A percentile compares a stretch with the other conserved stretches of the same genome.
These are phyloP conservation scores for Marasmius fiardii DNA, from an alignment of 1,284 basidiomycete species.

Conservation along the genomic window DNA sequence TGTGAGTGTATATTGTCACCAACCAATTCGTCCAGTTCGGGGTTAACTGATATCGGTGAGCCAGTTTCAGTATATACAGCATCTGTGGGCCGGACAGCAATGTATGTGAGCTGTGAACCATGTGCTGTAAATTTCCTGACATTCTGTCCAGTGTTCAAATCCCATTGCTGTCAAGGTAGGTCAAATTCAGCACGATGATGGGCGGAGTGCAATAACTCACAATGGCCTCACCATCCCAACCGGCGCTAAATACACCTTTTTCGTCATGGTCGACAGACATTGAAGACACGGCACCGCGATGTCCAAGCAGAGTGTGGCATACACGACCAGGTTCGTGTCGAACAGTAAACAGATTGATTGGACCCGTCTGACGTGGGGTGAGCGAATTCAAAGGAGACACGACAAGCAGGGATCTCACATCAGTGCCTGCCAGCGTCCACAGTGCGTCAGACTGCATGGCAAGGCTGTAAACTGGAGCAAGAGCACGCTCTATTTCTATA, in stretches of 20 bases:
- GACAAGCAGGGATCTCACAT: constrained; percentile 33
- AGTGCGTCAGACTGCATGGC: constrained; percentile 88
- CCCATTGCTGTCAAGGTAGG: constrained; percentile 81
- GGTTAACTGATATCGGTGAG: constrained; percentile 24
- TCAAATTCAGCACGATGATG: constrained; percentile 4
- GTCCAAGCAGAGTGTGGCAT: constrained; percentile 71
- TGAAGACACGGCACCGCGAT: constrained; percentile 84
- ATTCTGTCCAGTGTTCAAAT: constrained; percentile 87
- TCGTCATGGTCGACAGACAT: constrained; percentile 80
- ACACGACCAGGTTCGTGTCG: constrained; percentile 88
- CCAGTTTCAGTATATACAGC: constrained; percentile 33
- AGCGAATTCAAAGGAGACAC: constrained; percentile 10
- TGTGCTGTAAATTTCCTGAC: constrained; percentile 81
- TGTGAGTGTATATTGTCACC: not conserved
- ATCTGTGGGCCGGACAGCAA: constrained; percentile 73
- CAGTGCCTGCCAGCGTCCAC: constrained; percentile 84
- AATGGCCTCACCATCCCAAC: constrained; percentile 91
- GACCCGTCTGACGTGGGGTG: constrained; percentile 56
- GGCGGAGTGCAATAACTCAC: constrained; percentile 46
- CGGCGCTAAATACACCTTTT: constrained; percentile 84
- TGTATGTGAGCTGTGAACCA: constrained; percentile 81
- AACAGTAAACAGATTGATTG: constrained; percentile 89
- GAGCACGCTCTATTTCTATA: constrained; percentile 41
- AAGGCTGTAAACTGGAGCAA: constrained; percentile 83
- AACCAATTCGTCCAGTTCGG: constrained; percentile 10